A percentile compares a stretch with the other conserved stretches of the same genome.
Evolutionary conservation across 2,329 filamentous ascomycete genomes (phyloP).

Genomic region (Fusarium sp.): DNA sequence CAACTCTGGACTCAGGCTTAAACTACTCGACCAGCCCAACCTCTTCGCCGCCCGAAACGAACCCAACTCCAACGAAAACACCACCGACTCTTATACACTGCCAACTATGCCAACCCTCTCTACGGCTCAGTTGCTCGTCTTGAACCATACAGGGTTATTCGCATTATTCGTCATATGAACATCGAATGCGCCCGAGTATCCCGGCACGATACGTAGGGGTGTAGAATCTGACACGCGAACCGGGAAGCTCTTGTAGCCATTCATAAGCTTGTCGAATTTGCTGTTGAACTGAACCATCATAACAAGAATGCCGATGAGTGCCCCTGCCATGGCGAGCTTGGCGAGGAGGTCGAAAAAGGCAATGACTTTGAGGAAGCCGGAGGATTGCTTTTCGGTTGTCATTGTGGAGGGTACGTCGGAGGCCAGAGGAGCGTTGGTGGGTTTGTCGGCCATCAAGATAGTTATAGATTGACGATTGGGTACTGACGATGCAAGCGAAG

Average conservation of each 20-base stretch:
- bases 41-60: constrained; percentile 1
- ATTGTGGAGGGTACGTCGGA: constrained; percentile 16
- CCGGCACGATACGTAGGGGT: constrained; percentile 7
- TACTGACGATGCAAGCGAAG: no score
- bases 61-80: background rate
- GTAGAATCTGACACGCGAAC: background rate
- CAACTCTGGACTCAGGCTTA: background rate
- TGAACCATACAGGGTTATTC: constrained; percentile 21
- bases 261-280: constrained; percentile 9
- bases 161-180: constrained; percentile 16
- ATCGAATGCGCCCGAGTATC: constrained; percentile 1
- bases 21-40: background rate
- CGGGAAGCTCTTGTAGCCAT: background rate
- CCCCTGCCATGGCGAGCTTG: constrained; percentile 33
- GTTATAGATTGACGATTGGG: background rate
- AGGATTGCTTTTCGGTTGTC: constrained; percentile 20
- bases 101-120: background rate
- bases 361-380: constrained; percentile 32
- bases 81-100: background rate
- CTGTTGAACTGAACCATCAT: constrained; percentile 27
- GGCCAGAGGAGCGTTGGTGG: background rate
- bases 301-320: constrained; percentile 38
- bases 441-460: constrained; percentile 29
- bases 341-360: constrained; percentile 36
- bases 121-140: constrained; percentile 10